These are phyloP conservation scores for Citrus australasica DNA, from an alignment of 345 rosid genomes.

Conservation along the genomic window DNA sequence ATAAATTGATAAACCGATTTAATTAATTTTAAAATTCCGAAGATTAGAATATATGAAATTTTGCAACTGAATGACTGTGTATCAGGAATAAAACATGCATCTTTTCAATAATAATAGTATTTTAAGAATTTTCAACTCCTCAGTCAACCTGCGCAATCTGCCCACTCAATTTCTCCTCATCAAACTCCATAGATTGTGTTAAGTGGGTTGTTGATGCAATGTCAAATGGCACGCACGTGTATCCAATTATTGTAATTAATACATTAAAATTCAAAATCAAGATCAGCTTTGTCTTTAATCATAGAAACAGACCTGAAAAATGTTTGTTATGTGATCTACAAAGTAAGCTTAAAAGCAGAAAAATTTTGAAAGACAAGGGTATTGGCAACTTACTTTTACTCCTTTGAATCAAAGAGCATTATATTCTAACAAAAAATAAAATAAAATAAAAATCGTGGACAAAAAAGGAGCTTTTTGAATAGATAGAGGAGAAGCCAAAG, in stretches of 20 bases:
- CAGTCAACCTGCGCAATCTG: slow-evolving; percentile 2
- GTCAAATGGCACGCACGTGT: slow-evolving; percentile 35
- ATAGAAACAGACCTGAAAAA: slow-evolving; percentile 22
- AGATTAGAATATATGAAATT: too few relatives aligned
- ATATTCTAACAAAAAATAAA: slow-evolving; percentile 3
- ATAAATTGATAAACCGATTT: too few relatives aligned
- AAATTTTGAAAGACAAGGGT: neutral
- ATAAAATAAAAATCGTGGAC: neutral
- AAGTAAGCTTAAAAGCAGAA: slow-evolving; percentile 13
- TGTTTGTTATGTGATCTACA: slow-evolving; percentile 14
- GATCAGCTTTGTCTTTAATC: slow-evolving; percentile 27
- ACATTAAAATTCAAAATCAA: slow-evolving; percentile 11
- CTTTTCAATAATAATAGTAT: too few relatives aligned
- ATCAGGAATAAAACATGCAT: too few relatives aligned
- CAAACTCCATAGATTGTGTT: slow-evolving; percentile 18
- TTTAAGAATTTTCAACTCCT: neutral
- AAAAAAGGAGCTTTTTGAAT: slow-evolving; percentile 28
- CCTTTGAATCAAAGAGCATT: slow-evolving; percentile 22
- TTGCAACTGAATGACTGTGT: too few relatives aligned
- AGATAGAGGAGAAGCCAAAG: slow-evolving; percentile 26
- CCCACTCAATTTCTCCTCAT: slow-evolving; percentile 11
- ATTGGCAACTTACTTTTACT: neutral
- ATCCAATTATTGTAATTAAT: slow-evolving; percentile 19
- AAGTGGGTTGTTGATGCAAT: slow-evolving; percentile 21
- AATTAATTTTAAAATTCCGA: too few relatives aligned